phyloP scores from a whole-genome alignment of 768 basidiomycete genomes.

The Xerocomellus dryophilus region DNA sequence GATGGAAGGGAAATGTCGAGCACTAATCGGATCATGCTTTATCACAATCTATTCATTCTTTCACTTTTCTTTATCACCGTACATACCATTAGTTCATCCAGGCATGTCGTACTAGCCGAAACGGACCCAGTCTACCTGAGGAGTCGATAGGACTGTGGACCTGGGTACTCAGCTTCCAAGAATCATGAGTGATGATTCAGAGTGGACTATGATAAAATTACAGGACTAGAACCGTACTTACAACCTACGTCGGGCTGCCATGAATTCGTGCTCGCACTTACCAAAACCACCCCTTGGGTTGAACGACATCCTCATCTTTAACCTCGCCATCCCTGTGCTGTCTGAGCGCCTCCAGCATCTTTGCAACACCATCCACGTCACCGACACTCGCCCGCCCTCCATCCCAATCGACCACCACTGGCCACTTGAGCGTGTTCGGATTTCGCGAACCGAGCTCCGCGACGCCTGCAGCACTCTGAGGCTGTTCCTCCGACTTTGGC shows the following conservation, averaged over 20 bases:
- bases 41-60: neutral
- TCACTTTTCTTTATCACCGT: neutral
- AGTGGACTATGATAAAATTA: neutral
- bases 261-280: constrained; percentile 17
- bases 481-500: constrained; percentile 35
- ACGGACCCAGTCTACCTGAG: neutral
- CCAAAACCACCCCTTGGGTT: constrained; percentile 57
- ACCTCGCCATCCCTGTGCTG: constrained; percentile 67
- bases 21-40: neutral
- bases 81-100: neutral
- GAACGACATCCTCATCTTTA: constrained; percentile 37
- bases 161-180: too few relatives aligned
- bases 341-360: constrained; percentile 62
- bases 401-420: constrained; percentile 76
- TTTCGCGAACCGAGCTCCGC: constrained; percentile 50
- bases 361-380: constrained; percentile 64
- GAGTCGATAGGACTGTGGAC: neutral
- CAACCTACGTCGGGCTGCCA: neutral
- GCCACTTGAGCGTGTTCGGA: constrained; percentile 69
- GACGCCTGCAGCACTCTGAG: constrained; percentile 45
- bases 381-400: constrained; percentile 64
- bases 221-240: neutral
- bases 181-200: neutral
- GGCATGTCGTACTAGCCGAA: neutral
- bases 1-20: neutral